Conservation (phyloP, 192 early-diverging fungal genomes). For the Helicostylum pulchrum region DNA sequence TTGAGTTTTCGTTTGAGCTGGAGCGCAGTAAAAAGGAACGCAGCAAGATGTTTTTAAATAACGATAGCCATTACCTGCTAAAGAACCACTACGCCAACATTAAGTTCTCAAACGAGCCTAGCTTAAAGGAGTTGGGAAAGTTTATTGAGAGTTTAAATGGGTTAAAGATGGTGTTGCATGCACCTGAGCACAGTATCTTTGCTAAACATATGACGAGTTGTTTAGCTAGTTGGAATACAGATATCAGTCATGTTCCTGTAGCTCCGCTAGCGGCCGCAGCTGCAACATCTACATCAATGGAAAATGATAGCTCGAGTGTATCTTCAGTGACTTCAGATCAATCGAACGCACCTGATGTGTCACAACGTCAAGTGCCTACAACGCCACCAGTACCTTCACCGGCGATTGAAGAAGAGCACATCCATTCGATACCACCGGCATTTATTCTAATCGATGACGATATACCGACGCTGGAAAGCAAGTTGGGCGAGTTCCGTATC, state of each 20-base stretch:
- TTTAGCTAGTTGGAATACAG: conserved; percentile 51
- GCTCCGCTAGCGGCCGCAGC: too few species aligned
- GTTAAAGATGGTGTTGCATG: conserved; percentile 44
- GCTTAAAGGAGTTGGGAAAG: conserved; percentile 39
- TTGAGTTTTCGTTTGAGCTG: conserved; percentile 24
- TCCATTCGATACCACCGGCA: conserved; percentile 35
- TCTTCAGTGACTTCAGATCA: neutral
- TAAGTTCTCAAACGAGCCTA: conserved; percentile 48
- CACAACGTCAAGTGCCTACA: neutral
- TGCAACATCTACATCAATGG: too few species aligned
- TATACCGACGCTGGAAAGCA: conserved; percentile 43
- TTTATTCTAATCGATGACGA: conserved; percentile 63
- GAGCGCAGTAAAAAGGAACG: conserved; percentile 11
- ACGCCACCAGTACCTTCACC: conserved; percentile 23
- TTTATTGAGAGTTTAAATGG: conserved; percentile 45
- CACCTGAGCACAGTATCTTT: conserved; percentile 49
- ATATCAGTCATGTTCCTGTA: conserved; percentile 44
- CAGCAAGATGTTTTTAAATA: neutral
- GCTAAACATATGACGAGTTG: conserved; percentile 50
- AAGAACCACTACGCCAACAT: conserved; percentile 27
- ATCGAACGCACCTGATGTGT: neutral
- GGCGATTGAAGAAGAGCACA: conserved; percentile 33
- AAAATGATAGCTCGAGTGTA: too few species aligned
- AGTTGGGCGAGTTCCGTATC: conserved; percentile 38
- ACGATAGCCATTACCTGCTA: conserved; percentile 8